Evolutionary conservation across 768 basidiomycete species (phyloP).

Genomic region (Ramaria sp.): DNA sequence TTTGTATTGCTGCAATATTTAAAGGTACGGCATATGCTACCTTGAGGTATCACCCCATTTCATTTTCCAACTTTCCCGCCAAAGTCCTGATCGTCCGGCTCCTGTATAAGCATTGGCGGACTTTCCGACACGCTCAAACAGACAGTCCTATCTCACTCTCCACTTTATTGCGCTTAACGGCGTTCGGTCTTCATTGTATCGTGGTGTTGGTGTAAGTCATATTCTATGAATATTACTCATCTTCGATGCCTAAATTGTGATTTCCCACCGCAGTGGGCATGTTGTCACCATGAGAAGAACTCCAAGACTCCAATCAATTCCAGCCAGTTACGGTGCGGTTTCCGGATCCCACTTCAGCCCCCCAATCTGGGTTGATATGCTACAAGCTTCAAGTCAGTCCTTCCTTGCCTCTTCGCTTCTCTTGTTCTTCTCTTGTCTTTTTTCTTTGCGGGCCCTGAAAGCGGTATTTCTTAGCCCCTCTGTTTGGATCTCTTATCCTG

Average conservation of each 20-base stretch:
- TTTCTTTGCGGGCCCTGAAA: too few relatives aligned
- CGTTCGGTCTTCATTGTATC: neutral
- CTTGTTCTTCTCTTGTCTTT: too few relatives aligned
- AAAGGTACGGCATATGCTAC: neutral
- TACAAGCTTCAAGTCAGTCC: neutral
- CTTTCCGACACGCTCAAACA: neutral
- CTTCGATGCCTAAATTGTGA: neutral
- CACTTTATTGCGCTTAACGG: neutral
- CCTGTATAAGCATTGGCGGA: neutral
- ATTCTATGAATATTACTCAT: neutral
- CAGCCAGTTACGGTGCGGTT: neutral
- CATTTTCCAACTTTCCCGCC: neutral
- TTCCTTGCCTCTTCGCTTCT: too few relatives aligned
- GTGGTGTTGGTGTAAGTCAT: neutral
- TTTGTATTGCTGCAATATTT: neutral
- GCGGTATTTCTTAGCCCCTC: too few relatives aligned
- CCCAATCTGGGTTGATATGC: conserved; percentile 6
- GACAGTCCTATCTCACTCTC: neutral
- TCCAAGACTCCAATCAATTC: neutral
- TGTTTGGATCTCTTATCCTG: too few relatives aligned
- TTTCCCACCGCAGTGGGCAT: neutral
- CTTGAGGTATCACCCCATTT: neutral
- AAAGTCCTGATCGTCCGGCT: neutral
- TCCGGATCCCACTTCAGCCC: neutral
- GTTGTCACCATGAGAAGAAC: neutral